Percentiles rank a stretch among this genome's conserved stretches.
These are phyloP conservation scores for Logfia minima DNA, from an alignment of 129 eudicot genomes.

Conservation along the genomic window DNA sequence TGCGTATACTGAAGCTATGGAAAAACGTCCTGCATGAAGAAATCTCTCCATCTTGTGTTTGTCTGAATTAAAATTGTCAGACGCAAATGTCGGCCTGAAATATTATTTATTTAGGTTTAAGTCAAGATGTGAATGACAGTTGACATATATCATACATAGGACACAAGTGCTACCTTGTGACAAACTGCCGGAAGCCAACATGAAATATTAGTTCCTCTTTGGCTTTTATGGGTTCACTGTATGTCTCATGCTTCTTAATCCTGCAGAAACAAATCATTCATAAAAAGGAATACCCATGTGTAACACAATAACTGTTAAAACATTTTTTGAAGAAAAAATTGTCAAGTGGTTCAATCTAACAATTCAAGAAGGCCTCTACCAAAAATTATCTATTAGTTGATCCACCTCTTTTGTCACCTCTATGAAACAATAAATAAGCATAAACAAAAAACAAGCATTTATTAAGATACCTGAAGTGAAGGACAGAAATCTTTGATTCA, in stretches of 20 bases:
- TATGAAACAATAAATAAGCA: not conserved
- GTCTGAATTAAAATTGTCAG: slow-evolving; percentile 79
- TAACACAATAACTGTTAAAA: not conserved
- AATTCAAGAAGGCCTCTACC: too few species aligned
- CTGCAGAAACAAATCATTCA: slow-evolving; percentile 36
- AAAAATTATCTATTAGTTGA: not conserved
- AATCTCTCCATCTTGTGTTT: slow-evolving; percentile 98
- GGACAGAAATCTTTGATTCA: slow-evolving; percentile 91
- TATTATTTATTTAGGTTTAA: not conserved
- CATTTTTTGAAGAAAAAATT: too few species aligned
- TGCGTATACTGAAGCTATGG: slow-evolving; percentile 83
- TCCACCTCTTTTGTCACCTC: not conserved
- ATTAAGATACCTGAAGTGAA: slow-evolving; percentile 76
- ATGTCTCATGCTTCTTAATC: slow-evolving; percentile 75
- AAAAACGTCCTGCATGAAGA: slow-evolving; percentile 87
- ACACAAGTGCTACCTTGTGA: slow-evolving; percentile 53
- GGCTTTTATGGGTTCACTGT: slow-evolving; percentile 76
- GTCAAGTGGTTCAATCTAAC: not conserved
- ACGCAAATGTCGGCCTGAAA: slow-evolving; percentile 89
- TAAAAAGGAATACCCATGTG: not conserved
- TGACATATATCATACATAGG: not conserved
- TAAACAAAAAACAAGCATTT: not conserved
- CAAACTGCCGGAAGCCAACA: slow-evolving; percentile 89
- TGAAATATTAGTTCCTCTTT: slow-evolving; percentile 88
- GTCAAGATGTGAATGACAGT: not conserved